Conservation (phyloP, 306 rosid genomes). For the Vachellia pachyceras region DNA sequence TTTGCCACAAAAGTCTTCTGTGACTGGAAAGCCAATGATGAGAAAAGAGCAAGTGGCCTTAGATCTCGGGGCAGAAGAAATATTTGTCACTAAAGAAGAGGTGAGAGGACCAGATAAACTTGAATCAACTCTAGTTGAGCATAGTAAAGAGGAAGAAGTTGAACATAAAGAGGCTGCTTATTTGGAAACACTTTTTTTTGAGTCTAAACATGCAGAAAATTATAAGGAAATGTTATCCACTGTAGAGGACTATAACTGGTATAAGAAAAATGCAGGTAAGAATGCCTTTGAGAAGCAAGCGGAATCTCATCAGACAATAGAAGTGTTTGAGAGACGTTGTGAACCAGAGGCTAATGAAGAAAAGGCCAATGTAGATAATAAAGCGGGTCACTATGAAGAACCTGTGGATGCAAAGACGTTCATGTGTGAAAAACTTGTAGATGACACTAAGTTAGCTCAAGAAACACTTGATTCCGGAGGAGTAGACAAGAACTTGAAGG, state of each 20-base stretch:
- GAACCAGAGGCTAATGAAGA: constrained; percentile 39
- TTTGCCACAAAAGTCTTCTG: constrained; percentile 48
- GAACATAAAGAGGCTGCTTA: constrained; percentile 52
- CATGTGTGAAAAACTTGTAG: constrained; percentile 38
- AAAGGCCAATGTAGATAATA: constrained; percentile 34
- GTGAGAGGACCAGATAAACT: constrained; percentile 40
- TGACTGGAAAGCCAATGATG: constrained; percentile 43
- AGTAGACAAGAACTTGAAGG: constrained; percentile 36
- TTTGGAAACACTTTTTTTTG: constrained; percentile 37
- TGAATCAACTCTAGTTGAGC: constrained; percentile 45
- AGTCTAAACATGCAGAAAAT: constrained; percentile 46
- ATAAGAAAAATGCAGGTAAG: constrained; percentile 20
- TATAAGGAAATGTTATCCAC: constrained; percentile 5
- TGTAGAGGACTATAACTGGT: background rate
- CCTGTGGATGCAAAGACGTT: constrained; percentile 37
- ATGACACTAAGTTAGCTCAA: constrained; percentile 47
- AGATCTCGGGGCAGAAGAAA: constrained; percentile 41
- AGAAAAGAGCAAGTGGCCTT: constrained; percentile 45
- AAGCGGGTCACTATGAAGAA: constrained; percentile 39
- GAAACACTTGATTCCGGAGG: constrained; percentile 45
- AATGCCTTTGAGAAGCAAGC: constrained; percentile 46
- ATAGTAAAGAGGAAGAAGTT: constrained; percentile 39
- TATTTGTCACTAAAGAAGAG: constrained; percentile 40
- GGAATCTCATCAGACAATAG: constrained; percentile 44
- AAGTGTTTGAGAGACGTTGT: constrained; percentile 43